These are phyloP conservation scores for Mortierella sp. DNA, from an alignment of 371 early-diverging fungal species.

Conservation along the genomic window DNA sequence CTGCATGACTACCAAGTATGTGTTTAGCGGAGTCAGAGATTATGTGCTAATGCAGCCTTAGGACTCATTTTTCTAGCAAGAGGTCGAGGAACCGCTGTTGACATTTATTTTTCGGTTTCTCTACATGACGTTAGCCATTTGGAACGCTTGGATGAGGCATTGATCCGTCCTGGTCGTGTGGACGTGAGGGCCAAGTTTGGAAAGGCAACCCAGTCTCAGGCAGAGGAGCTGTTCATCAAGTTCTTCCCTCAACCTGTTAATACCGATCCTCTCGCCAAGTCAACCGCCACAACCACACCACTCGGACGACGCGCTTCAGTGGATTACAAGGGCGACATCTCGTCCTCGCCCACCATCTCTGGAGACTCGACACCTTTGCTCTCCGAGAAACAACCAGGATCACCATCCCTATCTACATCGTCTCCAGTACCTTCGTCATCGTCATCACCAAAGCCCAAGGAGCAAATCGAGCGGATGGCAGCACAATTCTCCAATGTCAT, in stretches of 20 bases:
- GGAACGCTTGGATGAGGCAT: conserved; percentile 94
- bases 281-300: too few species aligned
- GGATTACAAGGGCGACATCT: not conserved
- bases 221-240: conserved; percentile 67
- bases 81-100: too few species aligned
- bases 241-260: conserved; percentile 55
- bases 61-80: too few species aligned
- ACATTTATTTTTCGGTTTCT: too few species aligned
- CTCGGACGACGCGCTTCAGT: not conserved
- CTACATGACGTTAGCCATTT: conserved; percentile 69
- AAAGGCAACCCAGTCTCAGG: conserved; percentile 81
- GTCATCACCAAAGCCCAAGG: not conserved
- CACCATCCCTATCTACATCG: not conserved
- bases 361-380: conserved; percentile 2
- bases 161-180: conserved; percentile 97
- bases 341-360: not conserved
- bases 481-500: conserved; percentile 64
- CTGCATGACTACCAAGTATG: conserved; percentile 88
- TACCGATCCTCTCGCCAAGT: conserved; percentile 38
- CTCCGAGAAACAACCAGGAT: not conserved
- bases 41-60: not conserved
- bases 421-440: not conserved
- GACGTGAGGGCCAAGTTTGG: conserved; percentile 92
- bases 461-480: conserved; percentile 58
- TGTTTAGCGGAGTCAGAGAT: too few species aligned